Evolutionary conservation across 2,329 filamentous ascomycete genomes (phyloP).

Genomic region (Penicillium sp.): DNA sequence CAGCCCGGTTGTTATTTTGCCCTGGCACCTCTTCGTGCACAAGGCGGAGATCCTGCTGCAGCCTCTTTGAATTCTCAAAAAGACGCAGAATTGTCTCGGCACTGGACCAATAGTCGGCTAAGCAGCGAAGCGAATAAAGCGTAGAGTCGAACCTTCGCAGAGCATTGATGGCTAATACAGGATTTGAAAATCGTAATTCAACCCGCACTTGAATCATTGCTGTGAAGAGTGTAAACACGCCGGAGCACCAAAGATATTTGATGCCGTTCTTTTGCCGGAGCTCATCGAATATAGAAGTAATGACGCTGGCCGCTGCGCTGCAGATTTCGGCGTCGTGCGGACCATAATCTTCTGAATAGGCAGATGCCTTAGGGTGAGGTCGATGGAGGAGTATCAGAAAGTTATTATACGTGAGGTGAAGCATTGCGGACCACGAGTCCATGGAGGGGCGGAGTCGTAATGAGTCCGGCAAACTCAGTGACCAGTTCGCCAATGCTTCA

Average conservation of each 20-base stretch:
- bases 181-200: constrained; percentile 44
- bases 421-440: constrained; percentile 43
- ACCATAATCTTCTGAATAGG: constrained; percentile 42
- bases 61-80: constrained; percentile 41
- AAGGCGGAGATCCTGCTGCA: constrained; percentile 38
- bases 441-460: constrained; percentile 38
- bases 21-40: constrained; percentile 26
- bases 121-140: constrained; percentile 37
- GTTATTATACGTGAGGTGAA: constrained; percentile 45
- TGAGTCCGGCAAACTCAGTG: constrained; percentile 38
- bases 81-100: constrained; percentile 41
- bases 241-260: constrained; percentile 43
- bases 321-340: constrained; percentile 45
- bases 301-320: constrained; percentile 42
- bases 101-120: constrained; percentile 42
- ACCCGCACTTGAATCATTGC: constrained; percentile 47
- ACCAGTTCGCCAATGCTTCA: constrained; percentile 41
- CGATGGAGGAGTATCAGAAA: constrained; percentile 44
- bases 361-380: constrained; percentile 40
- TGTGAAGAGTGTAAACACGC: constrained; percentile 43
- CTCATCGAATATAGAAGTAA: constrained; percentile 44
- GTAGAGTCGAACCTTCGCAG: constrained; percentile 43
- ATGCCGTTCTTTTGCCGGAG: constrained; percentile 39
- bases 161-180: constrained; percentile 43
- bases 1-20: neutral